Base-by-base conservation (phyloP, 768 basidiomycete genomes). In the Boletus huronensis region DNA sequence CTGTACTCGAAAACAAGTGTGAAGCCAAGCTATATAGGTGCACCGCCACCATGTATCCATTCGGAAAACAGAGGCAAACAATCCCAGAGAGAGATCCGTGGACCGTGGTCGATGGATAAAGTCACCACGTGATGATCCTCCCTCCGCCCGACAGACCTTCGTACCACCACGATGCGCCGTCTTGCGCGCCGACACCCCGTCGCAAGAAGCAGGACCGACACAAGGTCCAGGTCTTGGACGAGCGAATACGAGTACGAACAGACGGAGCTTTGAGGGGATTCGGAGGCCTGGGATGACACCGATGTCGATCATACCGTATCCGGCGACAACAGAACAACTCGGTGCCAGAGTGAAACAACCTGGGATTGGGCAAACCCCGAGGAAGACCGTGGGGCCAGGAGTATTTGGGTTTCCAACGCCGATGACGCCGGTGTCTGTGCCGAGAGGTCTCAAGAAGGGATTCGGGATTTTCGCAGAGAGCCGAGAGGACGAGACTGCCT, bases 261-360 rank as follows among this genome's bases (percentile, higher is more conserved):
- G 57, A 49, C 66, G 59, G 4, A 65, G 57, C 50, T 68, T 68
- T 6, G 64, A 68, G 0, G 60, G 67, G 5, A 50, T 68, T 39
- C 28, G 50, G 9, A 56, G 62, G 29, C 66, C 67, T 0, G 55
- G 53, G 42, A 51, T 63, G 47, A 45, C 47, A 8, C 64, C 64
- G 2, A 55, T 68, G 23, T 63, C 66, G 31, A 63, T 68, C 21
- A 55, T 68, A 56, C 61, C 64, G 0, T 60, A 65, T 17, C 65
- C 64, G 6, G 6, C 31, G 35, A 44, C 34, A 3, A 36, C 28
- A 36, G 29, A 43, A 10, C 64, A 54, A 4, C 23, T 47, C 29
- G 4, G 23, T 25, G 23, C 23, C 23, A 4, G 23, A 25, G 23
- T 25, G 23, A 25, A 25, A 25, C 23, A 25, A 25, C 23, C 23